Base-by-base conservation (phyloP, 768 basidiomycete genomes). In the Lactifluus hygrophoroides region DNA sequence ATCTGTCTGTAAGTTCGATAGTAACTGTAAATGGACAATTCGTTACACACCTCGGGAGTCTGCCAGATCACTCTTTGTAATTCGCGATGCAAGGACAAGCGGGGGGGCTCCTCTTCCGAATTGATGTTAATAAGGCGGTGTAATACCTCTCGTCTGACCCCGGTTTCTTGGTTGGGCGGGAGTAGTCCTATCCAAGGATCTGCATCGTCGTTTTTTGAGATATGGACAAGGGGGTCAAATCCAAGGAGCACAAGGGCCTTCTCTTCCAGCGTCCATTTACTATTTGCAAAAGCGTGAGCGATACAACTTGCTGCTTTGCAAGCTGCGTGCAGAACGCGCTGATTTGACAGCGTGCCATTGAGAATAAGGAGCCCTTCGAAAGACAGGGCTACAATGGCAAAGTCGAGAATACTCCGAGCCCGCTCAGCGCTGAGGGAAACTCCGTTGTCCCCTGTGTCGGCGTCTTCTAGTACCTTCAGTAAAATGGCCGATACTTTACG, bases 11-110 rank as follows among this genome's bases (percentile, higher is more conserved):
- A 21, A 55, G 19, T 37, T 17, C 30, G 21, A n/a, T 51, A 56
- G 5, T 54, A 19, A 37, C 19, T 34, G 42, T 38, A 28, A 16
- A 13, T 51, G 23, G 44, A 19, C 30, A 37, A 75, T 80, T 66
- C 64, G 90, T 28, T 38, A 76, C 81, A 66, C 63, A 92, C 91
- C 64, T 90, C 88, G 44, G 75, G 65, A 58, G 80, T 81, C 58
- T 81, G 81, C 82, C 90, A 91, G 25, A 92, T 69, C 8, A 78
- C 68, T 28, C 75, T 73, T 49, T 87, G 79, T 23, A 91, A 71
- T 40, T 70, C 69, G 17, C 72, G 67, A 56, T 77, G 72, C 42
- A 40, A 27, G 25, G 69, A 51, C 37, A 65, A 60, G 25, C 57
- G 53, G 38, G 50, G 50, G 16, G 51, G 51, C 53, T 54, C 50